These are phyloP conservation scores for Rhodomyrtus tomentosa DNA, from an alignment of 345 rosid species.

Conservation along the genomic window DNA sequence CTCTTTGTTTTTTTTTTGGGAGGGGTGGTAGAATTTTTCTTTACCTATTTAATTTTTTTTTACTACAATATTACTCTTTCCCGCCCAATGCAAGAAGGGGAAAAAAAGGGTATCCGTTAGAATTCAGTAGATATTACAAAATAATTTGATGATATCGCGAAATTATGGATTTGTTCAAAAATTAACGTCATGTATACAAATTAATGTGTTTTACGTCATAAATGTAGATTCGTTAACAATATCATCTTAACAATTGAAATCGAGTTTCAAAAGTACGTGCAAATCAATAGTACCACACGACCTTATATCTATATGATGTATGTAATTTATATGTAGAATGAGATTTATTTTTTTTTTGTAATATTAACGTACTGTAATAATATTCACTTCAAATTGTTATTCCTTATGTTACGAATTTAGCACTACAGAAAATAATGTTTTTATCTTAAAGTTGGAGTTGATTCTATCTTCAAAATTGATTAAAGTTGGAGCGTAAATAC, in stretches of 20 bases:
- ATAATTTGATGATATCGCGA: background rate
- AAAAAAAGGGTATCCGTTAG: background rate
- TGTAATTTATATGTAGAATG: background rate
- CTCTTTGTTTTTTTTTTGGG: background rate
- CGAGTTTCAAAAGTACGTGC: background rate
- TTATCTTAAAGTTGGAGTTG: background rate
- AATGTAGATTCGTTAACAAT: background rate
- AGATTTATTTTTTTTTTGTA: background rate
- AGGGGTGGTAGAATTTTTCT: background rate
- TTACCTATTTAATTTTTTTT: background rate
- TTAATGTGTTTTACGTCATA: background rate
- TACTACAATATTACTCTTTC: too few relatives aligned
- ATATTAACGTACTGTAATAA: fast-evolving
- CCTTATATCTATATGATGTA: background rate
- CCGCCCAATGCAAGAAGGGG: background rate
- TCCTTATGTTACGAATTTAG: background rate
- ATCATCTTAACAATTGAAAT: background rate
- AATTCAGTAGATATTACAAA: background rate
- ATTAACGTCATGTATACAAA: background rate
- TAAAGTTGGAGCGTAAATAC: too few relatives aligned
- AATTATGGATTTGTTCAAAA: background rate
- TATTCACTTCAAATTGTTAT: background rate
- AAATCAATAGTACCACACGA: background rate
- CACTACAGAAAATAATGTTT: background rate
- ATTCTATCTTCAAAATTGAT: background rate